These are phyloP conservation scores for Kwoniella europaea DNA, from an alignment of 768 basidiomycete genomes.

Conservation along the genomic window DNA sequence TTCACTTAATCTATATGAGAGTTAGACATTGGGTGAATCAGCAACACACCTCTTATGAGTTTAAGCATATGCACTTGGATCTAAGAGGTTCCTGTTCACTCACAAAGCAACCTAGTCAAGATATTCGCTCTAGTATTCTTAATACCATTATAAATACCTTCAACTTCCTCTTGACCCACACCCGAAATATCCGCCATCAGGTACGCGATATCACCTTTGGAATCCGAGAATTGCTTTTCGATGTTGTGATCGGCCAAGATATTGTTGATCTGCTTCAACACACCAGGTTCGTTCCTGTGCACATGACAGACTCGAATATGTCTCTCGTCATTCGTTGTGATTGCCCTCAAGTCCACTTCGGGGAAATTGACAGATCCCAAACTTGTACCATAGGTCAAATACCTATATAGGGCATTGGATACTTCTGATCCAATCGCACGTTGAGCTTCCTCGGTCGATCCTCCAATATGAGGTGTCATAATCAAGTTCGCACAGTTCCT, in stretches of 20 bases:
- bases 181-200: slow-evolving; percentile 96
- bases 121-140: slow-evolving; percentile 82
- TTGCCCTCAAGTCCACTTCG: slow-evolving; percentile 93
- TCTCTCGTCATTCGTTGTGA: slow-evolving; percentile 77
- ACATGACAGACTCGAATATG: slow-evolving; percentile 91
- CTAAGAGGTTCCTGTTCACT: slow-evolving; percentile 26
- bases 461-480: slow-evolving; percentile 97
- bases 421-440: slow-evolving; percentile 97
- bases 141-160: slow-evolving; percentile 76
- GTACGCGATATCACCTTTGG: slow-evolving; percentile 66
- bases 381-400: slow-evolving; percentile 89
- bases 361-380: slow-evolving; percentile 98
- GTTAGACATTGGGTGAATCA: background rate
- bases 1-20: background rate
- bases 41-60: too few relatives aligned
- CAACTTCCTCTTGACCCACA: slow-evolving; percentile 79
- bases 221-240: slow-evolving; percentile 98
- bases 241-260: slow-evolving; percentile 94
- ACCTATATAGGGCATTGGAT: slow-evolving; percentile 77
- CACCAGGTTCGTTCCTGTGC: slow-evolving; percentile 77
- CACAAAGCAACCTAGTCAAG: slow-evolving; percentile 77
- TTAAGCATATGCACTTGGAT: too few relatives aligned
- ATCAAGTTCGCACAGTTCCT: slow-evolving; percentile 84
- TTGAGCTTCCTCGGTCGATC: slow-evolving; percentile 98
- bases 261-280: slow-evolving; percentile 92